Evolutionary conservation across 73 alveolate species (phyloP).

Genomic region (Stentor roeselii): DNA sequence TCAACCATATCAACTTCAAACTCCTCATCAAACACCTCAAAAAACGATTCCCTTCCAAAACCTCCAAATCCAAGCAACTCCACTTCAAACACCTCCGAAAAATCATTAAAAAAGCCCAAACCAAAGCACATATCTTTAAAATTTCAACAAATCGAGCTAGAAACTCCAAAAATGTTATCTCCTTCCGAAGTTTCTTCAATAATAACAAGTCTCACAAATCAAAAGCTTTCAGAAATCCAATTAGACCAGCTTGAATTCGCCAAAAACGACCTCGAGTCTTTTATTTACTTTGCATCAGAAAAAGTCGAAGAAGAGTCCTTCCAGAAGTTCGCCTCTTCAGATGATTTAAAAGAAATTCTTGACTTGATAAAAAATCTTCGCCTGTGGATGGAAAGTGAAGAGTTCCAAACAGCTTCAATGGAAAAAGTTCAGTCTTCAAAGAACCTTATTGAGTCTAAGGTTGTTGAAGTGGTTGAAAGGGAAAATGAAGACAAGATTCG

Average conservation of each 20-base stretch:
- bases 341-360: not conserved
- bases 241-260: not conserved
- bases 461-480: conserved; percentile 4
- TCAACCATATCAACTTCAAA: not conserved
- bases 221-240: not conserved
- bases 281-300: not conserved
- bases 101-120: not conserved
- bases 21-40: too few relatives aligned
- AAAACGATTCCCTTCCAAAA: too few relatives aligned
- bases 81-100: not conserved
- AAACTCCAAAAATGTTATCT: not conserved
- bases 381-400: not conserved
- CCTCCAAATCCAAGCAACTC: not conserved
- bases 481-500: conserved; percentile 8
- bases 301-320: conserved; percentile 15
- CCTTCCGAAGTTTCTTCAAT: not conserved
- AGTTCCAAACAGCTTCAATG: not conserved
- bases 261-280: conserved; percentile 17
- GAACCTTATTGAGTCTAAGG: not conserved
- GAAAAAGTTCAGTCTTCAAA: not conserved
- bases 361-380: not conserved
- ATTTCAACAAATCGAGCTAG: not conserved
- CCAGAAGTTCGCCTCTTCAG: not conserved
- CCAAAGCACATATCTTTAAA: not conserved
- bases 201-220: not conserved